Evolutionary conservation across 345 rosid genomes (phyloP), one percentile per base, ranked within the genome.

Genomic region (Salix dunnii): DNA sequence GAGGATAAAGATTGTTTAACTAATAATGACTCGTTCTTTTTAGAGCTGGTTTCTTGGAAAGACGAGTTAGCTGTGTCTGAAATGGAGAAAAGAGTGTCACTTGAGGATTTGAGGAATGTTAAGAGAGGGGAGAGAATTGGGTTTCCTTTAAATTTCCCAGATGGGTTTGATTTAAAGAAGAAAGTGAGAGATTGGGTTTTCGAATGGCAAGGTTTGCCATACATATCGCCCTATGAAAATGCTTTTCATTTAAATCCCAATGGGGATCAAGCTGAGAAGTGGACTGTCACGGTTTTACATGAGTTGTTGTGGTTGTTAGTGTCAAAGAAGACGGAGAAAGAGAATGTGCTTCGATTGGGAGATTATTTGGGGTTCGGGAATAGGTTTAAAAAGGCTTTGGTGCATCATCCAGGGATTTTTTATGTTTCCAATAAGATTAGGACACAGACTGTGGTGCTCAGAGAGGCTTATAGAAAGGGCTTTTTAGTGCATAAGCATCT

Each of bases 381-480:
- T 40, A 89, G 90, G 77, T 89, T 94, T 46, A 87, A 77, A 79
- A 91, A 86, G 87, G 91, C 86, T 36, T 72, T 92, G 84, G 79
- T 79, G 79, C 97, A 87, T 75, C 96, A 92, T 79, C 97, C 94
- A 0, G 97, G 98, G 74, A 91, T 94, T 7, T 94, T 92, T 82
- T 94, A 92, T 77, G 70, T 88, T 72, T 91, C 95, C 4, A 92
- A 92, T 68, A 92, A 94, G 91, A 87, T 88, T 55, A 86, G 92
- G 84, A 92, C 94, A 0, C 94, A 92, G 76, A 92, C 97, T 51
- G 89, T 91, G 76, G 91, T 94, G 68, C 86, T 94, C 25, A 84
- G 92, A 72, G 97, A 94, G 84, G 94, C 87, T 17, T 91, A 90
- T 77, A 86, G 84, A 78, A 92, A 92, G 83, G 87, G 80, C 78